A percentile compares a stretch with the other conserved stretches of the same genome.
These are phyloP conservation scores for Ziziphus jujuba DNA, from an alignment of 306 rosid genomes.

Conservation along the genomic window DNA sequence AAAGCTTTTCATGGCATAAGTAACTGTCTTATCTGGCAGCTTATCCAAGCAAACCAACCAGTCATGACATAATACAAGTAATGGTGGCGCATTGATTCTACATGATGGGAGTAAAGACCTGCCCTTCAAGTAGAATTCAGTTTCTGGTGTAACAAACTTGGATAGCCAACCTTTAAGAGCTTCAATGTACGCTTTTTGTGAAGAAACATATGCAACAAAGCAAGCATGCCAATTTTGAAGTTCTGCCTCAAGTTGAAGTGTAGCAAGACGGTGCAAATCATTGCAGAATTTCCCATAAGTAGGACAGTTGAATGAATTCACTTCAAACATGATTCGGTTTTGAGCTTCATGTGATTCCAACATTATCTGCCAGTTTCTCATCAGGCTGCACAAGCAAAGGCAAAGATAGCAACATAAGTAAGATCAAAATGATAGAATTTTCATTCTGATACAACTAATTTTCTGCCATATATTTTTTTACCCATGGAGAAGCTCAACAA, in stretches of 20 bases:
- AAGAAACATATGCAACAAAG: slow-evolving; percentile 50
- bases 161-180: slow-evolving; percentile 67
- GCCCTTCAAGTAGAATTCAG: slow-evolving; percentile 51
- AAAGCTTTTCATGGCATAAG: slow-evolving; percentile 47
- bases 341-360: slow-evolving; percentile 69
- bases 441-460: neutral
- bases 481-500: slow-evolving; percentile 70
- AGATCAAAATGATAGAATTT: slow-evolving; percentile 1
- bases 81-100: slow-evolving; percentile 51
- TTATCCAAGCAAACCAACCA: slow-evolving; percentile 54
- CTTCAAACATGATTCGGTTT: slow-evolving; percentile 59
- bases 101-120: slow-evolving; percentile 31
- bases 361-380: slow-evolving; percentile 59
- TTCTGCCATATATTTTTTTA: slow-evolving; percentile 27
- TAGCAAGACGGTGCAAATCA: slow-evolving; percentile 65
- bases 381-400: slow-evolving; percentile 51
- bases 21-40: slow-evolving; percentile 56
- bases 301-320: slow-evolving; percentile 53
- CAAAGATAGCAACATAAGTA: neutral
- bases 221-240: slow-evolving; percentile 60
- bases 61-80: slow-evolving; percentile 54
- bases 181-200: slow-evolving; percentile 65
- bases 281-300: slow-evolving; percentile 54
- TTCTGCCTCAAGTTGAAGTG: slow-evolving; percentile 60
- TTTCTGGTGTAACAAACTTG: slow-evolving; percentile 62